Percentiles rank a stretch among this genome's conserved stretches.
These are phyloP conservation scores for Colletotrichum destructivum DNA, from an alignment of 2,329 filamentous ascomycete species.

Conservation along the genomic window DNA sequence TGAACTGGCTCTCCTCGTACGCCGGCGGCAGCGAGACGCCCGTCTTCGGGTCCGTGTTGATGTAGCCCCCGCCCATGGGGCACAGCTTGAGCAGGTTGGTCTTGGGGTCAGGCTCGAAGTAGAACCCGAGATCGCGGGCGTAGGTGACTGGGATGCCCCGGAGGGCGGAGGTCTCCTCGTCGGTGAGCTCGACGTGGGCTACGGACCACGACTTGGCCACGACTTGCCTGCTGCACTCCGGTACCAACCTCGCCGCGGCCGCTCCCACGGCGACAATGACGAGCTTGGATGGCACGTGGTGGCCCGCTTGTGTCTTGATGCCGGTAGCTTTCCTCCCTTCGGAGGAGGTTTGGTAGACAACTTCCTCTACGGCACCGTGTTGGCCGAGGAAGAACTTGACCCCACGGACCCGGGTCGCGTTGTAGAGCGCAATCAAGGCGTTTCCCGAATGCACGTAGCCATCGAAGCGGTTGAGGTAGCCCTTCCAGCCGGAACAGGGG, in stretches of 20 bases:
- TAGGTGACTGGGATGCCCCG: constrained; percentile 74
- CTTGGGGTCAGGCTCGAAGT: constrained; percentile 74
- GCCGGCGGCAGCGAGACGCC: constrained; percentile 51
- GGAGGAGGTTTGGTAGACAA: constrained; percentile 45
- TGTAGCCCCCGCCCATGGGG: constrained; percentile 71
- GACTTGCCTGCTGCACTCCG: constrained; percentile 64
- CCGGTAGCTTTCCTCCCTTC: constrained; percentile 7
- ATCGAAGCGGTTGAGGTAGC: constrained; percentile 71
- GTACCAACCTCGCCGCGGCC: constrained; percentile 61
- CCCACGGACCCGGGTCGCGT: constrained; percentile 54
- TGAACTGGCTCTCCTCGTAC: constrained; percentile 59
- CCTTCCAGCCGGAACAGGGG: constrained; percentile 66
- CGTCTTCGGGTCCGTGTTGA: constrained; percentile 54
- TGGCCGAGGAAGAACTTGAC: constrained; percentile 56
- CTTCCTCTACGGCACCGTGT: constrained; percentile 48
- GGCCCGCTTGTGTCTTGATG: constrained; percentile 20
- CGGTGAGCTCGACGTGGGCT: constrained; percentile 70
- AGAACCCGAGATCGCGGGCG: constrained; percentile 74
- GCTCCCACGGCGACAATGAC: constrained; percentile 70
- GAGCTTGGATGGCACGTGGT: constrained; percentile 46
- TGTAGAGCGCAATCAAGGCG: constrained; percentile 63
- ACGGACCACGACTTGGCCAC: constrained; percentile 72
- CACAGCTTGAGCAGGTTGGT: constrained; percentile 74
- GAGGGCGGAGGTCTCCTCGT: constrained; percentile 67
- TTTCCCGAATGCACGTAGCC: constrained; percentile 71